Conservation (phyloP, 192 early-diverging fungal genomes). For the Haplosporangium gracile region DNA sequence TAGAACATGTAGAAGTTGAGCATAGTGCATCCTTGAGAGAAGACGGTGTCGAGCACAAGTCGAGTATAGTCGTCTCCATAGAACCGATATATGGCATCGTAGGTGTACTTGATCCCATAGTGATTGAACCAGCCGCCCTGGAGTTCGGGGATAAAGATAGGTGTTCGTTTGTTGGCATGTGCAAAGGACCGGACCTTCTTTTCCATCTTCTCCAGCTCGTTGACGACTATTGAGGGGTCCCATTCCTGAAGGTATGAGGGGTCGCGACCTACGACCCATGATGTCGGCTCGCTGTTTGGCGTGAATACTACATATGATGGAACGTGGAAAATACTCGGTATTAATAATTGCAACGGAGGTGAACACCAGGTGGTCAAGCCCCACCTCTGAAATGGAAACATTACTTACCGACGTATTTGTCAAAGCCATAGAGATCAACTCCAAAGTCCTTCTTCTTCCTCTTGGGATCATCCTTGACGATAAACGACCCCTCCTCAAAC, state of each 20-base stretch:
- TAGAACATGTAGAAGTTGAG: conserved; percentile 80
- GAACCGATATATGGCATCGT: conserved; percentile 77
- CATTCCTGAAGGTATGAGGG: conserved; percentile 68
- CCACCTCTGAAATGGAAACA: too few relatives aligned
- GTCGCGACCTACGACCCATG: conserved; percentile 56
- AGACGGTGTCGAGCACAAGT: conserved; percentile 68
- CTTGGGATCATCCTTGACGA: conserved; percentile 57
- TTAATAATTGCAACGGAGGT: neutral
- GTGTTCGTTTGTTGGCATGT: conserved; percentile 71
- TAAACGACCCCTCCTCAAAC: conserved; percentile 75
- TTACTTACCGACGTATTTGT: conserved; percentile 78
- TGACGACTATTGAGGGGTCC: conserved; percentile 61
- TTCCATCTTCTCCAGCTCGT: conserved; percentile 73
- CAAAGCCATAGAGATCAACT: conserved; percentile 83
- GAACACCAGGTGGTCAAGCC: neutral
- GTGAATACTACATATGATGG: conserved; percentile 60
- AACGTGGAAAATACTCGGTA: neutral
- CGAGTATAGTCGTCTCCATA: conserved; percentile 79
- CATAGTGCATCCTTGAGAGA: conserved; percentile 78
- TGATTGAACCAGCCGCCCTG: conserved; percentile 89
- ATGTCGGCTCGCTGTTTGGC: conserved; percentile 63
- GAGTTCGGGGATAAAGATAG: conserved; percentile 81
- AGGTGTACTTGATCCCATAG: conserved; percentile 71
- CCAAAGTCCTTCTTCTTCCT: conserved; percentile 69
- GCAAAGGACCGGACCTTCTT: conserved; percentile 76